Base-by-base conservation (phyloP, 1,284 basidiomycete genomes). In the Prillingera fragicola region DNA sequence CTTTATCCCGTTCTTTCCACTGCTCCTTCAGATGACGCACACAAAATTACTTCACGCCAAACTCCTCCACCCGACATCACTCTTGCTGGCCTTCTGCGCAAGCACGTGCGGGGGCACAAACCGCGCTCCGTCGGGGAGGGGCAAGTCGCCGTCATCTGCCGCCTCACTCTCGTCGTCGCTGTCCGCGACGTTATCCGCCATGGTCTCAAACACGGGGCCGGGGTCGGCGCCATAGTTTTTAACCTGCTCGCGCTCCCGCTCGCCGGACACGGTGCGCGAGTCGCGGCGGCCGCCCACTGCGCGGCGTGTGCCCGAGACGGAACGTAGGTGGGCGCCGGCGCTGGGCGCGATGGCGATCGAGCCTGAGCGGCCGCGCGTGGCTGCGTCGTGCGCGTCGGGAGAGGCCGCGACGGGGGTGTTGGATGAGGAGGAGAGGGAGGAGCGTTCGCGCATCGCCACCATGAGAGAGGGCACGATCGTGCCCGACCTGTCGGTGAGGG, bases 51-150 rank as follows among this genome's bases (percentile, higher is more conserved):
- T n/a, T n/a, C n/a, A 37, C 14, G 45, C 48, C 1, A 46, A 36
- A 41, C 58, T 62, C 38, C 63, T 51, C 66, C 66, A 68, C 12
- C 64, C 66, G 9, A 58, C 55, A 40, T 57, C 52, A 9, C 49
- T 42, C 33, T 49, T 34, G 26, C 56, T 38, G 35, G 48, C 39
- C 24, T 45, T 56, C 44, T 55, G 50, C 4, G 60, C 60, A 19
- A 65, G 39, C 1, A 66, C 57, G 49, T 69, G 67, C 4, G 67
- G 67, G 21, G 67, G 67, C 17, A 67, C 53, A 45, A 69, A 69
- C 25, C 46, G 44, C 54, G 29, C 52, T 45, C 49, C 60, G 33
- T 38, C 27, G 5, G 37, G 14, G 13, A n/a, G 31, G 9, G 35
- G 32, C 5, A 23, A 23, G 7, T 17, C 37, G 14, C 40, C 56